Base-by-base conservation (phyloP, 2,329 filamentous ascomycete genomes). In the Colletotrichum navitas region DNA sequence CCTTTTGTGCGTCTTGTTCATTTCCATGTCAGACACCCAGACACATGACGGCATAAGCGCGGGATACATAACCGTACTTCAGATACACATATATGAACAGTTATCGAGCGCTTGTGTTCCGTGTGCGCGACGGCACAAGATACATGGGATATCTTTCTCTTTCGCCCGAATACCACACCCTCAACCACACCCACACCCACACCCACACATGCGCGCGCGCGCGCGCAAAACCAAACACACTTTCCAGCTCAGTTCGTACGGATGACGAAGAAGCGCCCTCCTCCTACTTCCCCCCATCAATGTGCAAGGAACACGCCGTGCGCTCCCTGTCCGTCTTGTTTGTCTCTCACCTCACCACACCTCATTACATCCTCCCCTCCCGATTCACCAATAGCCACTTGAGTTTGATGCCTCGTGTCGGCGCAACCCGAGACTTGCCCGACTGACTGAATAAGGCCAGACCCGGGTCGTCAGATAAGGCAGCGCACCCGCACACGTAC, bases 321-420 rank as follows among this genome's bases (percentile, higher is more conserved):
- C 26, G 41, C 26, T 54, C 51, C 51, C 36, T 63, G 43, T 45
- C 34, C 54, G 41, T 68, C 58, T 41, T 45, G 64, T 68, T 41
- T 45, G 64, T 68, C 65, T 59, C 68, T 67, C 43, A 47, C 52
- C 63, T 63, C 52, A 71, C 58, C 51, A 63, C 58, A 68, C 68
- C 58, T 63, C 58, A 47, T 61, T 36, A 61, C 41, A 60, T 47
- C n/a, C 14, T 36, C n/a, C 21, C 24, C 34, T 10, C 26, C 43
- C 21, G 32, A 21, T 59, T 59, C 58, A 49, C 59, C 68, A 63
- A 63, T 68, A 34, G 58, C 45, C 45, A 64, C 58, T 54, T 41
- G 41, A 45, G 41, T 39, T 55, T 45, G 24, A 59, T 58, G 54
- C 68, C 64, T 71, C 64, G 58, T 68, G 68, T 61, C 52, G 58